Conservation (phyloP, 768 basidiomycete genomes). For the Hypholoma fasciculare region DNA sequence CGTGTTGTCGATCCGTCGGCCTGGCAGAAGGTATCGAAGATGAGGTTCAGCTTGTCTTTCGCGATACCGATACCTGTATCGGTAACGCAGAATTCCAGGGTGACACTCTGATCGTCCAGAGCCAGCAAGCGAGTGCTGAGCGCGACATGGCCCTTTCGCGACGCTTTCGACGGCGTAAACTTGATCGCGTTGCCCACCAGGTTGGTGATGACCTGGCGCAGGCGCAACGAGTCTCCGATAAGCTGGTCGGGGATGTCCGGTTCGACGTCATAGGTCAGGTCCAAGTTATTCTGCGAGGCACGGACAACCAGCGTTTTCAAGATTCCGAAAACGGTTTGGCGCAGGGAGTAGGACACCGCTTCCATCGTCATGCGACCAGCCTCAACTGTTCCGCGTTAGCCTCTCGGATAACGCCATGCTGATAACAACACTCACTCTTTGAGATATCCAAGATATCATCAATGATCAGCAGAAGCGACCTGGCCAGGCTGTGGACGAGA, state of each 20-base stretch:
- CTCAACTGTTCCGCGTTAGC: slow-evolving; percentile 65
- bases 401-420: neutral
- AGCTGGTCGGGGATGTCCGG: slow-evolving; percentile 95
- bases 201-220: slow-evolving; percentile 95
- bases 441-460: slow-evolving; percentile 99
- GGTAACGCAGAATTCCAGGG: slow-evolving; percentile 94
- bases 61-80: slow-evolving; percentile 99
- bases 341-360: slow-evolving; percentile 94
- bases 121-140: slow-evolving; percentile 81
- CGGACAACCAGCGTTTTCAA: slow-evolving; percentile 98
- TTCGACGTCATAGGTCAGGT: slow-evolving; percentile 95
- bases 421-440: slow-evolving; percentile 71
- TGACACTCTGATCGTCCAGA: slow-evolving; percentile 80
- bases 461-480: slow-evolving; percentile 92
- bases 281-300: slow-evolving; percentile 94
- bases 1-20: slow-evolving; percentile 98
- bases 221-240: slow-evolving; percentile 92
- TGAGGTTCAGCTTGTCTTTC: slow-evolving; percentile 95
- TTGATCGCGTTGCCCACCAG: slow-evolving; percentile 96
- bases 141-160: slow-evolving; percentile 85
- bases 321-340: slow-evolving; percentile 96
- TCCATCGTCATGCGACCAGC: slow-evolving; percentile 99
- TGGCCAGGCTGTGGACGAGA: slow-evolving; percentile 92
- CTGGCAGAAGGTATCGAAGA: slow-evolving; percentile 99
- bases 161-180: slow-evolving; percentile 85